Evolutionary conservation across 192 early-diverging fungal species (phyloP).

Genomic region (Dissophora globulifera): DNA sequence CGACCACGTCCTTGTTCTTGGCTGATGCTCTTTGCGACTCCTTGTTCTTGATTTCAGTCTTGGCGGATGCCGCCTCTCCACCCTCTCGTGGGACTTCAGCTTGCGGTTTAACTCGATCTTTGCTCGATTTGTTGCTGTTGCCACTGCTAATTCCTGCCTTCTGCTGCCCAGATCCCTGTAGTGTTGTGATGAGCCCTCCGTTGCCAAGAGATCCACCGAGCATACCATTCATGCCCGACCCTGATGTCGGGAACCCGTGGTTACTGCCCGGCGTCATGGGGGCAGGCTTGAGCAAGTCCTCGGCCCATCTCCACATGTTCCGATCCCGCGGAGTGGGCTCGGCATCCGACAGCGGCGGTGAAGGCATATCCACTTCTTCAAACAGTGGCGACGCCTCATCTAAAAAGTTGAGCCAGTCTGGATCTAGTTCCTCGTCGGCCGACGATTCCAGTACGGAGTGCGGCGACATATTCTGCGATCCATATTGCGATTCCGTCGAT

Average conservation of each 20-base stretch:
- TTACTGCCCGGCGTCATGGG: conserved; percentile 7
- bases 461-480: conserved; percentile 22
- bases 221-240: conserved; percentile 6
- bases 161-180: conserved; percentile 19
- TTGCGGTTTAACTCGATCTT: not conserved
- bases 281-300: conserved; percentile 25
- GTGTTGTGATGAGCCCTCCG: conserved; percentile 28
- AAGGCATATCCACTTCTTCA: conserved; percentile 28
- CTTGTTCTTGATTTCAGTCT: not conserved
- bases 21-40: not conserved
- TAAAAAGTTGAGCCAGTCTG: conserved; percentile 50
- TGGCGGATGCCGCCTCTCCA: no score
- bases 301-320: conserved; percentile 29
- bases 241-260: conserved; percentile 6
- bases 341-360: conserved; percentile 16
- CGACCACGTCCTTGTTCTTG: not conserved
- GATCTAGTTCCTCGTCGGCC: conserved; percentile 37
- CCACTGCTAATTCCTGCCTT: not conserved
- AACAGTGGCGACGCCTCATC: conserved; percentile 46
- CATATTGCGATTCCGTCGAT: not conserved
- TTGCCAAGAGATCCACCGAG: conserved; percentile 15
- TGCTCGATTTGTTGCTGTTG: not conserved
- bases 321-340: not conserved
- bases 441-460: conserved; percentile 4
- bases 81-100: not conserved